Evolutionary conservation across 371 early-diverging fungal genomes (phyloP), one percentile per base, ranked within the genome.

Genomic region (Batrachochytrium dendrobatidis): DNA sequence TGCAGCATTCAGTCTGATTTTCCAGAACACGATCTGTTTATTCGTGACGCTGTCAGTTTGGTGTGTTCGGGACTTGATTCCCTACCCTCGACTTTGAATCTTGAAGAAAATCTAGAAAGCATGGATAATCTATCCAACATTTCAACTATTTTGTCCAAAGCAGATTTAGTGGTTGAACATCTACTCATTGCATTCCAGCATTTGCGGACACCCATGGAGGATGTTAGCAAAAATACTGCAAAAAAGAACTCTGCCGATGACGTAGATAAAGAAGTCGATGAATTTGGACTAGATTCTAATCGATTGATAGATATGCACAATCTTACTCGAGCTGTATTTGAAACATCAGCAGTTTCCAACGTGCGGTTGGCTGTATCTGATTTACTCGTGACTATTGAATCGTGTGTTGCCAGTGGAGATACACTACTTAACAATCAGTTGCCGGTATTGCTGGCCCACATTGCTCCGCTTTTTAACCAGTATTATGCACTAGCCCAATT

Each of bases 401-500:
- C 53, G 32, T 26, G 8, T 10, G n/a, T 58, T 17, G 30, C 46
- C 25, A 18, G 17, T 2, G 46, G 8, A 6, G 34, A 22, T 1
- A 4, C 30, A 30, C 32, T 34, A 15, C 1, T 3, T 7, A 31
- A 7, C 20, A 18, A n/a, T 18, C 8, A 7, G 20, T 7, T 31
- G n/a, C 32, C 61, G 4, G 39, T 25, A 18, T 30, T 56, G 20
- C 30, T 60, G 17, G 52, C 51, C 8, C 50, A 55, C 3, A 17
- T 69, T 1, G 61, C 51, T 34, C 69, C 69, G 24, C 46, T 87
- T 62, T 60, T 89, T 31, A 75, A 84, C 31, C 89, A 91, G 56
- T 83, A 83, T 53, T 68, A 85, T 69, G 69, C 83, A 31, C 62
- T 86, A 30, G 68, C 74, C 20, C 82, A 85, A 34, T 80, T 82